Percentiles rank a stretch among this genome's conserved stretches.
phyloP scores from a whole-genome alignment of 306 rosid species.

The Trifolium fragiferum region DNA sequence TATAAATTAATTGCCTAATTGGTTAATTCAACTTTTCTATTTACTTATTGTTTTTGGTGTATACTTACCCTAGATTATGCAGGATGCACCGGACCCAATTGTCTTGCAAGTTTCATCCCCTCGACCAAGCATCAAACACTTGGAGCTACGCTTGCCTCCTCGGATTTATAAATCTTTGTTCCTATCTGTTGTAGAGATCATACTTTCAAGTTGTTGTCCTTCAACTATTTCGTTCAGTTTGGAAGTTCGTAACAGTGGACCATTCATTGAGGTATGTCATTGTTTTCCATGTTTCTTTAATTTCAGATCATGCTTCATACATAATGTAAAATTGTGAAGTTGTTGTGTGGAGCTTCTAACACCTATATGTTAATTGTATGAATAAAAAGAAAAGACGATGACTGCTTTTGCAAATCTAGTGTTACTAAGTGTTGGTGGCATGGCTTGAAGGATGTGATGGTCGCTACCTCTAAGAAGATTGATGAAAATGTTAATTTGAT shows the following conservation, averaged over 20 bases:
- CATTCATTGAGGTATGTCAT: constrained; percentile 41
- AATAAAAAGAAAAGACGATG: too few relatives aligned
- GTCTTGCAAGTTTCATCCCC: constrained; percentile 19
- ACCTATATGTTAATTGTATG: too few relatives aligned
- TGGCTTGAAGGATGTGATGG: constrained; percentile 32
- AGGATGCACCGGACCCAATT: neutral
- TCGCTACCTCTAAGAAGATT: neutral
- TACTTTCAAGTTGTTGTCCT: constrained; percentile 36
- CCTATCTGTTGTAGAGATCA: neutral
- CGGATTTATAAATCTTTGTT: neutral
- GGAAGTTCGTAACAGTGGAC: too few relatives aligned
- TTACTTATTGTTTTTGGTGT: too few relatives aligned
- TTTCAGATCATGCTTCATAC: neutral
- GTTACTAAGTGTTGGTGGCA: constrained; percentile 41
- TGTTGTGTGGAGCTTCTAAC: too few relatives aligned
- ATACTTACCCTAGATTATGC: too few relatives aligned
- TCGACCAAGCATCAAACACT: constrained; percentile 37
- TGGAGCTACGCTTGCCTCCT: neutral
- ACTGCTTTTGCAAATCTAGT: too few relatives aligned
- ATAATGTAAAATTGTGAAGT: too few relatives aligned
- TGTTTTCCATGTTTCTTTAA: neutral
- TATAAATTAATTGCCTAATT: neutral
- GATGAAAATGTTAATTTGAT: too few relatives aligned
- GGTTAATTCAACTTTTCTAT: neutral
- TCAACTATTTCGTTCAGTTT: constrained; percentile 2